Conservation (phyloP, 1,284 basidiomycete species). For the Heimioporus retisporus region DNA sequence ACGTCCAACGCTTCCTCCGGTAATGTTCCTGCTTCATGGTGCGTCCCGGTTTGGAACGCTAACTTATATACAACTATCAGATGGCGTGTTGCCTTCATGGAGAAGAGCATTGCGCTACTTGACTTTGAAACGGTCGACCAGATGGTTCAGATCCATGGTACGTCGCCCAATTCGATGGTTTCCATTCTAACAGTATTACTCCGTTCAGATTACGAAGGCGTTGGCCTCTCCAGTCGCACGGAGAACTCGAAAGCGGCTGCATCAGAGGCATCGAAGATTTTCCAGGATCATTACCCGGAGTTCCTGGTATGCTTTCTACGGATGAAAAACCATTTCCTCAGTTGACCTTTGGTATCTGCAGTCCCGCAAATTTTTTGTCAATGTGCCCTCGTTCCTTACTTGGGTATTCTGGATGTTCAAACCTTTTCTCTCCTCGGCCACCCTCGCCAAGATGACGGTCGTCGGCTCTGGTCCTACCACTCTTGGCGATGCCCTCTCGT, state of each 20-base stretch:
- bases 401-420: conserved; percentile 91
- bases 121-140: conserved; percentile 82
- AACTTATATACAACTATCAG: conserved; percentile 45
- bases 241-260: conserved; percentile 82
- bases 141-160: conserved; percentile 80
- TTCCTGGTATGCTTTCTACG: conserved; percentile 62
- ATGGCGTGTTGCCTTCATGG: conserved; percentile 84
- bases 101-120: conserved; percentile 68
- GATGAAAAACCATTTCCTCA: too few species aligned
- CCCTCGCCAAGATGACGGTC: conserved; percentile 81
- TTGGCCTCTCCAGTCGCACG: conserved; percentile 70
- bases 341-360: conserved; percentile 36
- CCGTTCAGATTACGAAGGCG: conserved; percentile 79
- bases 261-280: conserved; percentile 74
- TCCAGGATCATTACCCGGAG: conserved; percentile 81
- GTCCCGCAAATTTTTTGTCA: conserved; percentile 83
- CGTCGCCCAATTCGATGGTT: conserved; percentile 9
- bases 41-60: background rate
- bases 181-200: background rate
- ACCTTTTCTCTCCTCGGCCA: conserved; percentile 72
- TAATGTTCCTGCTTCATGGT: conserved; percentile 38
- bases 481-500: conserved; percentile 67
- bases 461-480: conserved; percentile 70
- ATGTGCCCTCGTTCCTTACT: conserved; percentile 76
- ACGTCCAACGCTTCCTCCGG: conserved; percentile 79